Base-by-base conservation (phyloP, 2,329 filamentous ascomycete genomes). In the Arthrobotrys entomopaga region DNA sequence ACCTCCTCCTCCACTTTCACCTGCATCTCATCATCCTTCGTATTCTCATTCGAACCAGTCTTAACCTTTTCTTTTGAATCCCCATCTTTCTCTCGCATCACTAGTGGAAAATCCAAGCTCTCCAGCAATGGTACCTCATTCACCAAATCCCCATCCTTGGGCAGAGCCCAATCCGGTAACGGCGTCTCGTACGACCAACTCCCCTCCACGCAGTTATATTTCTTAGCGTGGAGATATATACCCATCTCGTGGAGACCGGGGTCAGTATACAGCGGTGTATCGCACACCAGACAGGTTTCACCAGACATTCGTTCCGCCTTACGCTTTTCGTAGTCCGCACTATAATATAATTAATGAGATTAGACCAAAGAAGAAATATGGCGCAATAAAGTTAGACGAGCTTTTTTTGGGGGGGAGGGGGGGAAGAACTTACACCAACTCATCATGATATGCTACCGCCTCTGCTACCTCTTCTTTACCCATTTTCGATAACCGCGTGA, bases 291-390 rank as follows among this genome's bases (percentile, higher is more conserved):
- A 81, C 95, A 99, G 15, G 88, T 83, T 79, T 93, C 85, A 11
- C 95, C 95, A 0, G 93, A 96, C 86, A 98, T 90, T 81, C 92
- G 93, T 84, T 99, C 95, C 0, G 93, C 94, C 79, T 94, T 93
- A 79, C 89, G 88, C 82, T 93, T 92, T 80, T 97, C 88, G 81
- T 98, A 98, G 65, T 90, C 86, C 77, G 40, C 76, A 50, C 61
- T 65, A 26, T 64, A 29, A 34, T 4, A 26, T 40, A 10, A 19
- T 1, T n/a, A 20, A 53, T 46, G 19, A 20, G 16, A 49, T 46
- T n/a, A 40, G n/a, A 15, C 5, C 48, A 34, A 34, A 34, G 29
- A 34, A 6, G 29, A 34, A 34, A 34, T 34, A 34, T n/a, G n/a
- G n/a, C n/a, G n/a, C n/a, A n/a, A n/a, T n/a, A n/a, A n/a, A n/a